phyloP scores from a whole-genome alignment of 2,329 filamentous ascomycete genomes.

The Fusarium napiforme region DNA sequence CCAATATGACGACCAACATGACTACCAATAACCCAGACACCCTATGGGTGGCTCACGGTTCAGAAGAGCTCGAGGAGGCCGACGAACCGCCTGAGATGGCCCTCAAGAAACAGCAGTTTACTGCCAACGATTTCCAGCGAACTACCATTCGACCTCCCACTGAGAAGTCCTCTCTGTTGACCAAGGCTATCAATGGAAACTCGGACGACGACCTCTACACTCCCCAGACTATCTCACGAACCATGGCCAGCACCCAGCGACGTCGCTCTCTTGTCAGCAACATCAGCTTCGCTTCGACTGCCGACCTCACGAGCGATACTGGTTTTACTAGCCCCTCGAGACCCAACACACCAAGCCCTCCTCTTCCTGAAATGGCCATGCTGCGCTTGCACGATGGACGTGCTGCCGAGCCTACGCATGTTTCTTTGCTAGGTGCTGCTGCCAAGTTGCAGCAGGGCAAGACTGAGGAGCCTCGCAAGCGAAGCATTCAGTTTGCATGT shows the following conservation, averaged over 20 bases:
- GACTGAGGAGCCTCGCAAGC: conserved; percentile 73
- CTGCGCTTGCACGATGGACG: conserved; percentile 53
- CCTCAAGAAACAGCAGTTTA: conserved; percentile 42
- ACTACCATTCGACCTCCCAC: conserved; percentile 59
- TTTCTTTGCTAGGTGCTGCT: conserved; percentile 41
- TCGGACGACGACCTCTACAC: conserved; percentile 66
- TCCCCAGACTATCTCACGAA: conserved; percentile 45
- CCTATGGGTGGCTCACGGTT: conserved; percentile 51
- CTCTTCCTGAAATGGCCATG: conserved; percentile 70
- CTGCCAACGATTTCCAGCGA: conserved; percentile 57
- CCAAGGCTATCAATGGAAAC: conserved; percentile 79
- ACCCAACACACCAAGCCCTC: conserved; percentile 88
- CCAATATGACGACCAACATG: conserved; percentile 51
- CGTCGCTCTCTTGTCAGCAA: conserved; percentile 81
- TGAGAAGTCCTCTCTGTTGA: conserved; percentile 84
- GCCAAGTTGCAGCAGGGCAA: conserved; percentile 34
- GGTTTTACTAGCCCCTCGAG: conserved; percentile 90
- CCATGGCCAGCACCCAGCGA: conserved; percentile 53
- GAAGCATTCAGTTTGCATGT: conserved; percentile 94
- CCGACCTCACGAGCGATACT: conserved; percentile 94
- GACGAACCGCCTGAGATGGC: conserved; percentile 86
- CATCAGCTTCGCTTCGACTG: conserved; percentile 82
- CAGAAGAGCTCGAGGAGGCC: conserved; percentile 77
- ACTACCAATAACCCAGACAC: conserved; percentile 44
- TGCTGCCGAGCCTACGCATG: conserved; percentile 41